Evolutionary conservation across 495 filamentous ascomycete genomes (phyloP), one percentile per base, ranked within the genome.

Genomic region (Trypethelium eluteriae): DNA sequence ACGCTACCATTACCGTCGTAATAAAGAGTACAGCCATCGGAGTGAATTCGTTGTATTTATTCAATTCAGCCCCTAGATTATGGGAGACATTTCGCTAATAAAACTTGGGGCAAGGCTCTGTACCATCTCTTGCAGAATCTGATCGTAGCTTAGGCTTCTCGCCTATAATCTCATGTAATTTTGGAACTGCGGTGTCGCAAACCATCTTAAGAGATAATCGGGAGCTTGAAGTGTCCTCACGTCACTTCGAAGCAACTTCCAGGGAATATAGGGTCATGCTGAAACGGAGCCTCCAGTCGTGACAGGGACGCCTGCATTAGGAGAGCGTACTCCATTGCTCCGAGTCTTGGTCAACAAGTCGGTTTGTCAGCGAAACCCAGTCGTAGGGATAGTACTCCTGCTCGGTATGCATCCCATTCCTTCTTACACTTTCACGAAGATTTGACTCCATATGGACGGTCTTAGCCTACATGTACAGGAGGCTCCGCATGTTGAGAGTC

Each of bases 261-360:
- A n/a, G 66, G 49, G 50, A 70, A 70, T 10, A 62, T 44, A 56
- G 66, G 39, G 32, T 70, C 65, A 39, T 70, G 64, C 44, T 56
- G 14, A 49, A 39, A 36, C 14, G 53, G 53, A 3, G 25, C 2
- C 3, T 36, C 53, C 3, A 59, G 53, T 7, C 53, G 32, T 14
- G 32, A 59, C 9, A 59, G 4, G 69, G 62, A 18, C 25, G 32
- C 34, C 63, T 39, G 34, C 12, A 67, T 67, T 6, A 69, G 39
- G 5, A 71, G 18, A 34, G 50, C 39, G 56, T 70, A 12, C 64
- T 44, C 70, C 70, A 70, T 64, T 72, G 70, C 65, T 68, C 66
- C 39, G 49, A 44, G 32, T 62, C 70, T 36, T 14, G 25, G 34
- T 59, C 53, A 14, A 18, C 53, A 7, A 35, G 25, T 10, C 53